A percentile compares a stretch with the other conserved stretches of the same genome.
These are phyloP conservation scores for Boletus subparvulus DNA, from an alignment of 768 basidiomycete species.

Conservation along the genomic window DNA sequence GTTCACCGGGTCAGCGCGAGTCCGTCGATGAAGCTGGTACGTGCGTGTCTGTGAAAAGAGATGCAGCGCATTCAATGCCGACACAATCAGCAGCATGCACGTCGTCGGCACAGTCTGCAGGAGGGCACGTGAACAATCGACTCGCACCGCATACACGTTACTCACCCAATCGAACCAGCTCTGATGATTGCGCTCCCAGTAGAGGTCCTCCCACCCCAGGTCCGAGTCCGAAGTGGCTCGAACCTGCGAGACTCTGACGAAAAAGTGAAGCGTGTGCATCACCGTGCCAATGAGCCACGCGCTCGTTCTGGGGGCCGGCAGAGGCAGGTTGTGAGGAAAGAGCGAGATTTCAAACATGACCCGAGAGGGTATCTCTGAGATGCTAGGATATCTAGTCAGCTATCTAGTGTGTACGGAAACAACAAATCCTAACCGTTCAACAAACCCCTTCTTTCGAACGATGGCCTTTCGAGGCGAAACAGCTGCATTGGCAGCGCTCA, in stretches of 20 bases:
- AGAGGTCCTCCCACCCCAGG: slow-evolving; percentile 77
- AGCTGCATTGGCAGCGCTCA: slow-evolving; percentile 28
- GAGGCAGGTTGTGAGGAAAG: slow-evolving; percentile 78
- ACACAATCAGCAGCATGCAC: slow-evolving; percentile 50
- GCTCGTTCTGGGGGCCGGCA: slow-evolving; percentile 64
- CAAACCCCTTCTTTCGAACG: slow-evolving; percentile 60
- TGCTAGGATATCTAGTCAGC: slow-evolving; percentile 39
- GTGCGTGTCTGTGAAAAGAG: slow-evolving; percentile 67
- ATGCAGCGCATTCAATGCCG: slow-evolving; percentile 61
- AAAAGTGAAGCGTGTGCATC: slow-evolving; percentile 69
- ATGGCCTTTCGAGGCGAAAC: slow-evolving; percentile 48
- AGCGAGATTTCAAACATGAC: slow-evolving; percentile 78
- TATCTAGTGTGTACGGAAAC: slow-evolving; percentile 3
- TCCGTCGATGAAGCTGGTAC: slow-evolving; percentile 65
- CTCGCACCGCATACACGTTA: slow-evolving; percentile 12
- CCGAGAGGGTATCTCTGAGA: slow-evolving; percentile 63
- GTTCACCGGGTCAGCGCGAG: slow-evolving; percentile 54
- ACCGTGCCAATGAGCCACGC: slow-evolving; percentile 63
- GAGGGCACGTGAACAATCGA: slow-evolving; percentile 9
- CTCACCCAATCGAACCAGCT: slow-evolving; percentile 83
- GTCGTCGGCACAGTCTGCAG: slow-evolving; percentile 65
- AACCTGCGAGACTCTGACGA: slow-evolving; percentile 57
- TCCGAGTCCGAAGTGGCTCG: slow-evolving; percentile 62
- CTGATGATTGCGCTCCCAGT: slow-evolving; percentile 58
- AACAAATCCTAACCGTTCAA: slow-evolving; percentile 51